Evolutionary conservation across 1,139 yeast species (phyloP).

Genomic region (Spencermartinsiella ligniputridi): DNA sequence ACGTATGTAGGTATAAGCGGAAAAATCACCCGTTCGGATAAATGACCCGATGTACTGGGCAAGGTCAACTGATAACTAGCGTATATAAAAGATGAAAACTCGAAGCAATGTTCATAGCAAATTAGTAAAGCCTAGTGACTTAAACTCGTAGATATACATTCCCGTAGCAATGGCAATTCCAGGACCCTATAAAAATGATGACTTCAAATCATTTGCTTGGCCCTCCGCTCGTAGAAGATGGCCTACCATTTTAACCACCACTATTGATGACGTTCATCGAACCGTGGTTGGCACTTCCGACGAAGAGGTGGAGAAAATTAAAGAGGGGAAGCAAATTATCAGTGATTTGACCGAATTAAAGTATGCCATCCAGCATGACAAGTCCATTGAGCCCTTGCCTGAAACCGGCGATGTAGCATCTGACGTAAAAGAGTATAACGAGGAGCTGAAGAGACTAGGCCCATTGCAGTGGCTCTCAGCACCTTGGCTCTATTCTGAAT

Average conservation of each 20-base stretch:
- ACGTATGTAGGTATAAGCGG: too few species aligned
- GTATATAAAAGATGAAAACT: too few species aligned
- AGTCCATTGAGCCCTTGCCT: slow-evolving; percentile 23
- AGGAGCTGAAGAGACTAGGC: slow-evolving; percentile 40
- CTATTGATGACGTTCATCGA: slow-evolving; percentile 54
- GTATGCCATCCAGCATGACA: slow-evolving; percentile 32
- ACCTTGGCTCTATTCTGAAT: slow-evolving; percentile 89
- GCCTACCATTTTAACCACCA: slow-evolving; percentile 74
- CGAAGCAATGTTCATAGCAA: too few species aligned
- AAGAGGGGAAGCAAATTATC: slow-evolving; percentile 35
- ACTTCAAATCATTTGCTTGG: slow-evolving; percentile 73
- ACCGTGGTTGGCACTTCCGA: slow-evolving; percentile 28
- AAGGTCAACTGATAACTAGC: too few species aligned
- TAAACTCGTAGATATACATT: too few species aligned
- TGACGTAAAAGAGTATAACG: slow-evolving; percentile 31
- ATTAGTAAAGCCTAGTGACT: too few species aligned
- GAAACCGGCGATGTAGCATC: slow-evolving; percentile 8
- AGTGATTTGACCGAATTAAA: slow-evolving; percentile 33
- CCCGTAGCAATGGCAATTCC: too few species aligned
- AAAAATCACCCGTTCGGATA: too few species aligned
- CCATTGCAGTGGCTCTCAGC: slow-evolving; percentile 70
- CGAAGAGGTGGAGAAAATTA: slow-evolving; percentile 29
- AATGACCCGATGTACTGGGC: too few species aligned
- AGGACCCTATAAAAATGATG: slow-evolving; percentile 55
- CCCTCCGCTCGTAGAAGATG: slow-evolving; percentile 77